phyloP scores from a whole-genome alignment of 2,329 filamentous ascomycete genomes.

The Plenodomus biglobosus region DNA sequence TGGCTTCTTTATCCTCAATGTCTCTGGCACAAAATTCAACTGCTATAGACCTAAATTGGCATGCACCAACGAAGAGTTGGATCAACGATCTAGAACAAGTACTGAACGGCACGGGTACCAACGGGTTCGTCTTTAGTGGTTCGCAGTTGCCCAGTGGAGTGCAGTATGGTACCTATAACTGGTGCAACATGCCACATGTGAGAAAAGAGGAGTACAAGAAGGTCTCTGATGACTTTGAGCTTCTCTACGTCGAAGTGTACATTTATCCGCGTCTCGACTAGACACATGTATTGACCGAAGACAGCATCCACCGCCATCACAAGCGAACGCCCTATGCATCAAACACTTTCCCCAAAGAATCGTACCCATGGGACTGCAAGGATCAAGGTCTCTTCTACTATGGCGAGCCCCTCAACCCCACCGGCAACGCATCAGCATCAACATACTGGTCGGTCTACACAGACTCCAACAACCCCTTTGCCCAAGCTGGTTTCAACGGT shows the following conservation, averaged over 20 bases:
- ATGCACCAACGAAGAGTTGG: slow-evolving; percentile 42
- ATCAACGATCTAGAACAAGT: slow-evolving; percentile 65
- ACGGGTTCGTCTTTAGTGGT: slow-evolving; percentile 74
- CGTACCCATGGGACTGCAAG: slow-evolving; percentile 71
- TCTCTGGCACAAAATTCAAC: slow-evolving; percentile 15
- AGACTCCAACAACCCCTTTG: slow-evolving; percentile 66
- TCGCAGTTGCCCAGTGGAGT: slow-evolving; percentile 58
- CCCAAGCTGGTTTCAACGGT: slow-evolving; percentile 67
- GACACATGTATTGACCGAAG: slow-evolving; percentile 1
- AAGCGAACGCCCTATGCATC: slow-evolving; percentile 79
- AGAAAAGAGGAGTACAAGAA: slow-evolving; percentile 64
- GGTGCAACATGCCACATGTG: slow-evolving; percentile 88
- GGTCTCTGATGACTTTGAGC: slow-evolving; percentile 58
- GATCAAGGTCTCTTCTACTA: slow-evolving; percentile 72
- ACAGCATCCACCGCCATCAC: slow-evolving; percentile 74
- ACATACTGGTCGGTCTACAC: slow-evolving; percentile 68
- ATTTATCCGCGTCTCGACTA: background rate
- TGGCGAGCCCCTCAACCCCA: slow-evolving; percentile 57
- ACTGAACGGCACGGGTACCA: slow-evolving; percentile 62
- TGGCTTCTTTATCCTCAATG: slow-evolving; percentile 14
- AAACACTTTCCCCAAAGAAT: slow-evolving; percentile 75
- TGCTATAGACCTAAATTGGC: slow-evolving; percentile 34
- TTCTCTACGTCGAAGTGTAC: slow-evolving; percentile 76
- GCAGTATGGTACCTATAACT: slow-evolving; percentile 70
- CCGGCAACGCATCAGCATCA: slow-evolving; percentile 53